Percentiles rank a stretch among this genome's conserved stretches.
Conservation (phyloP, 306 rosid genomes). For the Pyrus communis region DNA sequence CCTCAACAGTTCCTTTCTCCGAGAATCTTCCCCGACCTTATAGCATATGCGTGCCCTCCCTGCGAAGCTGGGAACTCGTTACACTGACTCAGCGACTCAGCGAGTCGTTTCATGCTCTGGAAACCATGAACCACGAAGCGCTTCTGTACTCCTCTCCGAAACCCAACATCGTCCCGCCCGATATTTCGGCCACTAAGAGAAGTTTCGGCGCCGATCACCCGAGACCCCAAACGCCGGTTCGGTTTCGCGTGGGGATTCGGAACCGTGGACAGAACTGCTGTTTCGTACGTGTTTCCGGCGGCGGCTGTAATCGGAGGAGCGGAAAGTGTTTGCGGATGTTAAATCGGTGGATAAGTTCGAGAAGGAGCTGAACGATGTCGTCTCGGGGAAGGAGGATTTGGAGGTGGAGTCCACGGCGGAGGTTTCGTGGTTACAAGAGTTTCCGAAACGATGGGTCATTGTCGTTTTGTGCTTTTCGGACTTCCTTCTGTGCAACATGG, state of each 20-base stretch:
- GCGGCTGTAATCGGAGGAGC: conserved; percentile 5
- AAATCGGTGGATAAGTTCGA: conserved; percentile 37
- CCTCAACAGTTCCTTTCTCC: not conserved
- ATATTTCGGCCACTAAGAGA: conserved; percentile 18
- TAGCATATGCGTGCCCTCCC: not conserved
- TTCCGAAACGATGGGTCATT: conserved; percentile 90
- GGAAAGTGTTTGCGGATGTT: conserved; percentile 51
- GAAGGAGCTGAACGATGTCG: conserved; percentile 12
- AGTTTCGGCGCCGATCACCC: not conserved
- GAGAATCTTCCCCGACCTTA: not conserved
- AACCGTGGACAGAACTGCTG: conserved; percentile 12
- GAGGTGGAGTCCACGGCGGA: conserved; percentile 13
- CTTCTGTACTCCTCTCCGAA: conserved; percentile 46
- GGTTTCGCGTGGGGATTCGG: not conserved
- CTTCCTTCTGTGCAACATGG: conserved; percentile 95
- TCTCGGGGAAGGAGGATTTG: conserved; percentile 23
- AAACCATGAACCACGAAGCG: conserved; percentile 59
- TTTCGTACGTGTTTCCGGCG: conserved; percentile 15
- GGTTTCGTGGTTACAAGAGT: conserved; percentile 60
- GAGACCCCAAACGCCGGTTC: conserved; percentile 3
- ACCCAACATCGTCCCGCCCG: conserved; percentile 24
- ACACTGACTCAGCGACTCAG: not conserved
- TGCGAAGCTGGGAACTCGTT: not conserved
- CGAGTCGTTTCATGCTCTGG: not conserved
- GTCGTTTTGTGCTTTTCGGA: conserved; percentile 83